Base-by-base conservation (phyloP, 495 filamentous ascomycete species). In the Gamarada debralockiae region DNA sequence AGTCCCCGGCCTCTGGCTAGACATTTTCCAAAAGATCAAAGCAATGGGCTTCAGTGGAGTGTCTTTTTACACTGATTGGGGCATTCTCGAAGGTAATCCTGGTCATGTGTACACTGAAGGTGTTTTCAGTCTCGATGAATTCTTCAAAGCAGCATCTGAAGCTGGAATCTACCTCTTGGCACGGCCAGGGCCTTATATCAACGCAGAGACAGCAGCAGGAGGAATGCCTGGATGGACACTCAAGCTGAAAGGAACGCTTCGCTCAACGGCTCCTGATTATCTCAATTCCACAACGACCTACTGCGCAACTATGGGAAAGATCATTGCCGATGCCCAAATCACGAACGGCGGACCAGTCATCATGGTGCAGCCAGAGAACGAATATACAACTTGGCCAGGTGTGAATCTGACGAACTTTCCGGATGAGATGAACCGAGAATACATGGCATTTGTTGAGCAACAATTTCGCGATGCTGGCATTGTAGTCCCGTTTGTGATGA, bases 11-110 rank as follows among this genome's bases (percentile, higher is more conserved):
- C n/a, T 34, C 8, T 34, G 31, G 31, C 73, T 84, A 44, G 87
- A 90, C 59, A 60, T 90, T 36, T 81, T 91, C 59, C 81, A 89
- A 58, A 91, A 91, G 65, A 78, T 88, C 66, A 87, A 81, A 65
- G 83, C 85, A 20, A 62, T 87, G 0, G 87, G 87, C 2, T 88
- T 86, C 65, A 89, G 83, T 50, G 70, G 75, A 18, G 81, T 87
- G n/a, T 86, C 81, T 0, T 85, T 90, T 66, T 88, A 89, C 61
- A 66, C 79, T n/a, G 74, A 88, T 56, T 91, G 86, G 87, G 84
- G 82, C 14, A 67, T 90, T 12, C 62, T 87, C 2, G 86, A 91
- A 65, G 86, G 85, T 31, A 81, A 84, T 48, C 82, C 73, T 1
- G 86, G 83, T 0, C 70, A 80, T n/a, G 88, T 87, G 58, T 68